These are phyloP conservation scores for Colletotrichum zoysiae DNA, from an alignment of 2,329 filamentous ascomycete species.

Conservation along the genomic window DNA sequence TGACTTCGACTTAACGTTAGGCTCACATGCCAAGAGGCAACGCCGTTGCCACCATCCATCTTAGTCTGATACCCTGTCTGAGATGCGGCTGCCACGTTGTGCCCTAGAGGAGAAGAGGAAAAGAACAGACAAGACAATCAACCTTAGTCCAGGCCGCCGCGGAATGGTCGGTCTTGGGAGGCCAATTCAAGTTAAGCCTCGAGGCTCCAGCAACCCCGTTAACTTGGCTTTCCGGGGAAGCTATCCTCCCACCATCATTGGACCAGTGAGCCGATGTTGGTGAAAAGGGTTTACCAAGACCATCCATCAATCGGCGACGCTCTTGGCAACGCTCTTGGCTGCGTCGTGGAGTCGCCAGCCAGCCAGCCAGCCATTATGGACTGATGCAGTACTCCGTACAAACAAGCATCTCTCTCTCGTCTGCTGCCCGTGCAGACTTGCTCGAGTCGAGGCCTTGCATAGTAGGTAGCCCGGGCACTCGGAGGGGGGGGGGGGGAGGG, in stretches of 20 bases:
- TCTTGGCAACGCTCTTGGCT: constrained; percentile 22
- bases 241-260: constrained; percentile 17
- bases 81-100: constrained; percentile 10
- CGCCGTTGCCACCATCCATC: constrained; percentile 15
- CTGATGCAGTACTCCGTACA: too few species aligned
- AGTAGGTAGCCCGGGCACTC: too few species aligned
- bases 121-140: neutral
- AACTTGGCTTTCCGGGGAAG: constrained; percentile 28
- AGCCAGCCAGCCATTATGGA: too few species aligned
- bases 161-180: constrained; percentile 34
- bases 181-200: neutral
- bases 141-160: neutral
- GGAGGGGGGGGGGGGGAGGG: neutral
- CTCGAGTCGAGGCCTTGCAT: neutral
- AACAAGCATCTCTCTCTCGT: neutral
- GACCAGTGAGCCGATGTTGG: constrained; percentile 4
- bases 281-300: constrained; percentile 35
- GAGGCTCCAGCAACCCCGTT: constrained; percentile 20
- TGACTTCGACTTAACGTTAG: neutral
- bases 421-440: neutral
- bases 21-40: constrained; percentile 20
- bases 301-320: constrained; percentile 9
- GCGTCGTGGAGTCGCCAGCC: neutral
- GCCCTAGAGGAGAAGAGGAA: neutral
- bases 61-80: constrained; percentile 20